Base-by-base conservation (phyloP, 139 green algal species). In the Chlamydomonas asymmetrica region DNA sequence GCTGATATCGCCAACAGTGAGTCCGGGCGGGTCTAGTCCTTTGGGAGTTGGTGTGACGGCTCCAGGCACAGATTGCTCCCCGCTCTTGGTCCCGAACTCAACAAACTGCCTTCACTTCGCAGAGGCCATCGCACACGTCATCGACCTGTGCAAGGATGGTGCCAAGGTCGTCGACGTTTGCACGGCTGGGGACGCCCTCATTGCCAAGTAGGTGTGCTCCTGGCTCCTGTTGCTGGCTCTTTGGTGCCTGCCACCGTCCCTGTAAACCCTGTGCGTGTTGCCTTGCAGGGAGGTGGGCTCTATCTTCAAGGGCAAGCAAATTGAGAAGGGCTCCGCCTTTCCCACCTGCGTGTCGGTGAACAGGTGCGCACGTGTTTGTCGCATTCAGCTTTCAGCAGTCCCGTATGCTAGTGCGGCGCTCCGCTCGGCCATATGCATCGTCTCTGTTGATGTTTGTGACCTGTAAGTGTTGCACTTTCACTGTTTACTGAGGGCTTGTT, bases 321-420 rank as follows among this genome's bases (percentile, higher is more conserved):
- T 98, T 50, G 96, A 98, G 80, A 98, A 98, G 85, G 96, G 96
- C 45, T 85, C 98, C 20, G 94, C 96, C 7, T 98, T 99, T 76
- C 96, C 96, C 29, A 98, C 93, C 35, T 99, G 93, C 84, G 69
- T 98, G 1, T 97, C 91, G 27, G 79, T 94, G 1, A 99, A 99
- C 93, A 90, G 87, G 91, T 94, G 34, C 29, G 85, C 29, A 16
- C n/a, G n/a, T n/a, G n/a, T n/a, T n/a, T 16, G n/a, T 63, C n/a
- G 56, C n/a, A 32, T 63, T 39, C 37, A 25, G 8, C 23, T 39
- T 38, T 49, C n/a, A n/a, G n/a, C n/a, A n/a, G n/a, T n/a, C n/a
- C n/a, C n/a, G n/a, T n/a, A n/a, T n/a, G n/a, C n/a, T n/a, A n/a
- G n/a, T n/a, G n/a, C n/a, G n/a, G n/a, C n/a, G n/a, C n/a, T n/a